Evolutionary conservation across 441 rosid species (phyloP), one percentile per base, ranked within the genome.

Genomic region (Populus tomentosa): DNA sequence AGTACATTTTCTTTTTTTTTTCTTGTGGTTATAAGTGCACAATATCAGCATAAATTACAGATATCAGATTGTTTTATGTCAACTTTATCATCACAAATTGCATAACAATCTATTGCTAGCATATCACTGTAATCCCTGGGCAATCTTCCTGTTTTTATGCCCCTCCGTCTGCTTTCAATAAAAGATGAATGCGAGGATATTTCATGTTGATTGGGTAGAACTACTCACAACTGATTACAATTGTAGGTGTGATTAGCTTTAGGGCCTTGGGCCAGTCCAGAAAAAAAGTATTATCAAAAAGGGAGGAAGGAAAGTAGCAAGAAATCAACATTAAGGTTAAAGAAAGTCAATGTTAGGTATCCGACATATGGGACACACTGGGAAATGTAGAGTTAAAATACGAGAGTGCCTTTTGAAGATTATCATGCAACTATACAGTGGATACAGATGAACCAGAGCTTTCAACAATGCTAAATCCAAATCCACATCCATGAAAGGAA

Each of bases 261-360:
- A 30, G 11, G 59, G 23, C 30, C 64, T 56, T 78, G 72, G 80
- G 61, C 68, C 83, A 71, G 23, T 61, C 68, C 38, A 63, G n/a
- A 72, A 73, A 80, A 77, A 69, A 50, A 83, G 53, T 36, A 23
- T 20, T 68, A 69, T 38, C 10, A 65, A 62, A 66, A 74, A 64
- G 67, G 68, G 69, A 68, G 70, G 65, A 68, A 46, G 56, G 20
- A 46, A 46, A 46, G 56, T 14, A 46, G 56, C 56, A 46, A 46
- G 56, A 72, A 61, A 77, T 68, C 56, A 46, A 35, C 33, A 30
- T n/a, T 67, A 76, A 63, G 69, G 23, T 4, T 53, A 64, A 75
- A 70, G 77, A 32, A 67, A 78, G 85, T 79, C 81, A 79, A 76
- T 42, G 68, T 76, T 68, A 81, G 82, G 80, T 71, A 77, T 74